Percentiles rank a stretch among this genome's conserved stretches.
Evolutionary conservation across 805 yeast genomes (phyloP).

Genomic region (Wickerhamiella azymoides): DNA sequence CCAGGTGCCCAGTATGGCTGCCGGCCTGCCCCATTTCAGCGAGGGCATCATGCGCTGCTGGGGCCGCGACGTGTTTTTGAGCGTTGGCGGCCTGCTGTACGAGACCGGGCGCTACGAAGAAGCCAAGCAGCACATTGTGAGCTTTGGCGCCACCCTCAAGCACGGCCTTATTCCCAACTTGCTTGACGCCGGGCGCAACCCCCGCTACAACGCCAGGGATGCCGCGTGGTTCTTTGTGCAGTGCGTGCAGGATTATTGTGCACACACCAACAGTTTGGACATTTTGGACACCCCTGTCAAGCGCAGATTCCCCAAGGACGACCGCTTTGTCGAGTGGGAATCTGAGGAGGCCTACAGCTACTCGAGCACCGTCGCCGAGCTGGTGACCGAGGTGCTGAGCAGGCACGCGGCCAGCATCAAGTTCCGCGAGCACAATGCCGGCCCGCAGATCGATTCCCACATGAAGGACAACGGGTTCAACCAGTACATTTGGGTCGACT

Average conservation of each 20-base stretch:
- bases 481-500: conserved; percentile 66
- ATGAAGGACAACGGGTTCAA: conserved; percentile 90
- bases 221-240: conserved; percentile 93
- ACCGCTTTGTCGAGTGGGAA: conserved; percentile 52
- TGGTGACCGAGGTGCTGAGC: conserved; percentile 66
- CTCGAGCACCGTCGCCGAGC: conserved; percentile 55
- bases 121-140: conserved; percentile 68
- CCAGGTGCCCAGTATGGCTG: conserved; percentile 65
- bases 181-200: conserved; percentile 84
- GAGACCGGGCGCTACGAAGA: conserved; percentile 67
- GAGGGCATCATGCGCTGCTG: conserved; percentile 89
- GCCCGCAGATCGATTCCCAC: conserved; percentile 72
- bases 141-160: conserved; percentile 80
- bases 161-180: conserved; percentile 92
- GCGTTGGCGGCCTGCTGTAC: conserved; percentile 67
- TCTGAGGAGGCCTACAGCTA: conserved; percentile 66
- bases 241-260: conserved; percentile 71
- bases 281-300: conserved; percentile 59
- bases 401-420: conserved; percentile 83
- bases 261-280: conserved; percentile 41
- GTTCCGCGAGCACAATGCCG: conserved; percentile 93
- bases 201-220: conserved; percentile 91
- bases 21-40: conserved; percentile 92
- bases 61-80: conserved; percentile 93
- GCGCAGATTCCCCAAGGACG: conserved; percentile 84